A percentile compares a stretch with the other conserved stretches of the same genome.
Evolutionary conservation across 768 basidiomycete genomes (phyloP).

Genomic region (Lactifluus rugatus): DNA sequence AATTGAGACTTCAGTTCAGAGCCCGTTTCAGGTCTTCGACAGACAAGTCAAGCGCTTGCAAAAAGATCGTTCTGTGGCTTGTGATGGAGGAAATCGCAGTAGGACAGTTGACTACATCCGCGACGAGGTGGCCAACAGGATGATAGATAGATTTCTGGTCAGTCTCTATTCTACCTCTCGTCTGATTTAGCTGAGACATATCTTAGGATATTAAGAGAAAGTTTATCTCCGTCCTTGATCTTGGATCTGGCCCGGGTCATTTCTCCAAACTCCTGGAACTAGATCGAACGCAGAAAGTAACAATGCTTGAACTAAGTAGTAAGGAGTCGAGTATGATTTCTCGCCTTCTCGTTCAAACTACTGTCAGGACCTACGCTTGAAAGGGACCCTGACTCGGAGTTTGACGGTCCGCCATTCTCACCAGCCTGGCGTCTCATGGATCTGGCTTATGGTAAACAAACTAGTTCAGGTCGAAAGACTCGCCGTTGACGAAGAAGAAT

Average conservation of each 20-base stretch:
- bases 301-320: conserved; percentile 89
- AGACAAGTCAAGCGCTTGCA: conserved; percentile 68
- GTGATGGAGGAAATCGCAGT: conserved; percentile 50
- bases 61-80: conserved; percentile 58
- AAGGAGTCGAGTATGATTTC: conserved; percentile 2
- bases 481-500: conserved; percentile 74
- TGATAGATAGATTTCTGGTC: conserved; percentile 87
- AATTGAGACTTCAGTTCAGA: conserved; percentile 37
- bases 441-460: not conserved
- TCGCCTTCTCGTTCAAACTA: not conserved
- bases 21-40: conserved; percentile 83
- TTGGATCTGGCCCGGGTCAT: conserved; percentile 88
- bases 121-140: conserved; percentile 79
- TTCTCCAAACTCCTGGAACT: conserved; percentile 73
- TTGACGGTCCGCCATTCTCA: conserved; percentile 50
- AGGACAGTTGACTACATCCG: conserved; percentile 85
- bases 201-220: conserved; percentile 81
- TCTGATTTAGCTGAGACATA: conserved; percentile 4
- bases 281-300: conserved; percentile 55
- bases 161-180: conserved; percentile 18
- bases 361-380: conserved; percentile 55
- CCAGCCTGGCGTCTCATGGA: not conserved
- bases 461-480: conserved; percentile 70
- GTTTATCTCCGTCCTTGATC: conserved; percentile 71
- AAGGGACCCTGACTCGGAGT: conserved; percentile 69